A percentile compares a stretch with the other conserved stretches of the same genome.
phyloP scores from a whole-genome alignment of 345 rosid species.

The Eucalyptus regnans region DNA sequence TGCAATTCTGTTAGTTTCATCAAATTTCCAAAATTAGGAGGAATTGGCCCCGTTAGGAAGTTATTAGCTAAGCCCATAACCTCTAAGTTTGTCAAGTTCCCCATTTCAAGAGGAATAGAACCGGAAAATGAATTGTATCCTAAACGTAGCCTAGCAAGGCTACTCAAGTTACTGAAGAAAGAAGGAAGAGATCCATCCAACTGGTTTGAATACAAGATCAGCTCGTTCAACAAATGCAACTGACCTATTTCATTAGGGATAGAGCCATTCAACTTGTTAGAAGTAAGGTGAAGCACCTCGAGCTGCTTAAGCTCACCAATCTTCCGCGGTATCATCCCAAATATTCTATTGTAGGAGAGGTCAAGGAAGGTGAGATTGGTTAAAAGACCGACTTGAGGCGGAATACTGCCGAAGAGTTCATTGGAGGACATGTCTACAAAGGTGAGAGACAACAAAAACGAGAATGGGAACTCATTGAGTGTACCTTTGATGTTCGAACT shows the following conservation, averaged over 20 bases:
- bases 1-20: neutral
- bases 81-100: conserved; percentile 1
- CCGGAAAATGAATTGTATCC: conserved; percentile 4
- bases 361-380: conserved; percentile 5
- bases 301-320: conserved; percentile 1
- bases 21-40: conserved; percentile 1
- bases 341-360: neutral
- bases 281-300: neutral
- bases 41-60: conserved; percentile 6
- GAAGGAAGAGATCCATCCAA: conserved; percentile 14
- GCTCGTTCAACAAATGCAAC: neutral
- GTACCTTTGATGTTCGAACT: conserved; percentile 1
- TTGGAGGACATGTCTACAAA: conserved; percentile 4
- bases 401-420: neutral
- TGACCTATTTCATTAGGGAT: conserved; percentile 12
- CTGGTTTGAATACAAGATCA: neutral
- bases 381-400: neutral
- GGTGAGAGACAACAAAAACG: conserved; percentile 5
- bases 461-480: conserved; percentile 5
- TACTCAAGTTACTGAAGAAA: conserved; percentile 4
- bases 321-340: conserved; percentile 4
- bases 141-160: neutral
- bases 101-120: conserved; percentile 11
- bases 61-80: neutral
- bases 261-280: conserved; percentile 1